Evolutionary conservation across 2,329 filamentous ascomycete genomes (phyloP), one percentile per base, ranked within the genome.

Genomic region (Teratosphaeriaceae sp.): DNA sequence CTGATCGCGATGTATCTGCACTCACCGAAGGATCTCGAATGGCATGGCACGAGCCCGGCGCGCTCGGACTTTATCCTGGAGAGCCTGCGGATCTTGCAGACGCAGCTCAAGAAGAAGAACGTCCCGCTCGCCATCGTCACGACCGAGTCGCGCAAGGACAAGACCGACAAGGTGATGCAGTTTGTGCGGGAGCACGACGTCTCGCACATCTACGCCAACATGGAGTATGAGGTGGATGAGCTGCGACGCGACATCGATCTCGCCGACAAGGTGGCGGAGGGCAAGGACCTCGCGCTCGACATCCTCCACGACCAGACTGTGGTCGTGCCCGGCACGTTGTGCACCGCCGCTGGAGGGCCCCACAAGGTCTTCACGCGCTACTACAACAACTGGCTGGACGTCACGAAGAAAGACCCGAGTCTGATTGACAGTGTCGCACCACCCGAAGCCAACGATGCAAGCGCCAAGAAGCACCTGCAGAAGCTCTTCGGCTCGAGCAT

Each of bases 221-320:
- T 88, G 47, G 88, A 95, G 60, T 95, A 94, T 56, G 89, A 95
- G 62, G 86, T 94, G 0, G 89, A 96, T 58, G 89, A 95, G 65
- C 66, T 95, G 43, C 73, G 88, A 26, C 59, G 72, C 2, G 72
- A 74, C 48, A 64, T 71, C 35, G 65, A 66, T 42, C 48, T 73
- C 1, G 59, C 68, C 0, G 59, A 68, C 39, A 53, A 57, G 9
- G 50, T 62, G 20, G 47, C 62, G 20, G 52, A 60, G 3, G 60
- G 60, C 4, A 51, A 62, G 5, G 60, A 62, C 5, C 56, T 70
- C 0, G 61, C 64, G 4, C 62, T 74, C 7, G 66, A 66, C 6
- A 49, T 73, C 1, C 56, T 67, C 34, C 72, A 75, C 46, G 72
- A 75, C 47, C 71, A 74, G 50, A 72, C 70, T 0, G 63, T 73